A percentile compares a stretch with the other conserved stretches of the same genome.
Conservation (phyloP, 495 filamentous ascomycete species). For the Neurospora pannonica region DNA sequence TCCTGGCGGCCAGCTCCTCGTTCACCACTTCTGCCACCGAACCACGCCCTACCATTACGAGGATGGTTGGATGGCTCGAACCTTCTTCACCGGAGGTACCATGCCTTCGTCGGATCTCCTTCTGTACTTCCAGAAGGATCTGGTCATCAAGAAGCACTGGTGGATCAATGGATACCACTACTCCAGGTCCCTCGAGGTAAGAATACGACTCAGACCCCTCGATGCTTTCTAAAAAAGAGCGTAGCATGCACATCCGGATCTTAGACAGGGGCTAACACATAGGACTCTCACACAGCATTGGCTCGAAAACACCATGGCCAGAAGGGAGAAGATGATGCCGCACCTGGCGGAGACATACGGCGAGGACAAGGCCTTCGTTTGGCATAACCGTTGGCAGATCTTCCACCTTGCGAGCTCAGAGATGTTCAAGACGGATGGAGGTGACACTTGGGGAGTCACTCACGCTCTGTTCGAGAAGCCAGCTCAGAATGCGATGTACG, state of each 20-base stretch:
- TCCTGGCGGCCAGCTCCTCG: conserved; percentile 52
- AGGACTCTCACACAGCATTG: conserved; percentile 38
- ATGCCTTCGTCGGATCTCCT: conserved; percentile 60
- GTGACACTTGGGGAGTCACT: conserved; percentile 54
- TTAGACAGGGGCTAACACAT: conserved; percentile 1
- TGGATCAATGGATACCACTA: conserved; percentile 57
- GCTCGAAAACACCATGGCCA: conserved; percentile 43
- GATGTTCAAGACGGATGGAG: conserved; percentile 50
- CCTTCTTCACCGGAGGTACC: conserved; percentile 62
- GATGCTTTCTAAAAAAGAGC: background rate
- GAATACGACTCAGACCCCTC: conserved; percentile 1
- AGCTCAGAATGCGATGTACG: background rate
- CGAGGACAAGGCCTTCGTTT: conserved; percentile 40
- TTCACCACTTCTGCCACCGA: conserved; percentile 54
- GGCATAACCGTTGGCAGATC: conserved; percentile 59
- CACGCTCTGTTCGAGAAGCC: conserved; percentile 54
- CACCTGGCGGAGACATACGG: conserved; percentile 53
- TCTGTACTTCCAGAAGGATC: conserved; percentile 53
- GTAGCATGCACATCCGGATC: background rate
- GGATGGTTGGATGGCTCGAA: conserved; percentile 60
- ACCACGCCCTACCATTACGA: conserved; percentile 57
- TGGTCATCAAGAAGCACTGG: conserved; percentile 51
- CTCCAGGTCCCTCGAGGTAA: conserved; percentile 55
- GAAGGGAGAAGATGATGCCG: conserved; percentile 48
- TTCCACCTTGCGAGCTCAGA: conserved; percentile 63